These are phyloP conservation scores for Paecilomyces formosus DNA, from an alignment of 2,329 filamentous ascomycete genomes.

Conservation along the genomic window DNA sequence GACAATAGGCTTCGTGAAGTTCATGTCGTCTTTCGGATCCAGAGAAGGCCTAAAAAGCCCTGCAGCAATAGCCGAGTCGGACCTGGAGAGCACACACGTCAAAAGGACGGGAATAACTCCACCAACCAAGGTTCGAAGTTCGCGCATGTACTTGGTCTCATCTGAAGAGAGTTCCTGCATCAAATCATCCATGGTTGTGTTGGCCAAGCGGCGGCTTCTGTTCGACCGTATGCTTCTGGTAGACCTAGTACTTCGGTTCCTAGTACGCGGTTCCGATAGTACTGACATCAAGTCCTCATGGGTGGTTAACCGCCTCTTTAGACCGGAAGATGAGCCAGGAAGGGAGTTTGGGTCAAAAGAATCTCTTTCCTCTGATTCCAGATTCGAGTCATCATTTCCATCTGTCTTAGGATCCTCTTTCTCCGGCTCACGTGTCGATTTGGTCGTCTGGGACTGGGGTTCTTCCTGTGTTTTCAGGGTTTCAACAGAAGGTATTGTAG, in stretches of 20 bases:
- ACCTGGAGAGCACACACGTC: conserved; percentile 71
- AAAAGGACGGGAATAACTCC: conserved; percentile 91
- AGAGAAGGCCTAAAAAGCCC: conserved; percentile 59
- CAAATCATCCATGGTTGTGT: conserved; percentile 65
- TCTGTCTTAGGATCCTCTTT: conserved; percentile 4
- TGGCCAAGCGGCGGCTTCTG: conserved; percentile 57
- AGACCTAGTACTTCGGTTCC: conserved; percentile 64
- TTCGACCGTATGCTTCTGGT: conserved; percentile 70
- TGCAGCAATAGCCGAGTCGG: conserved; percentile 55
- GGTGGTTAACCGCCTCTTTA: conserved; percentile 74
- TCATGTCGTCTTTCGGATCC: conserved; percentile 49
- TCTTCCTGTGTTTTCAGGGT: conserved; percentile 35
- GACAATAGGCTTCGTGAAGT: conserved; percentile 77
- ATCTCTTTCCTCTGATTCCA: conserved; percentile 37
- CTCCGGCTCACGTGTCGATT: conserved; percentile 20
- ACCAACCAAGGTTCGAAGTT: conserved; percentile 87
- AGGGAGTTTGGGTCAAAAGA: conserved; percentile 36
- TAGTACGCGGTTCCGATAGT: conserved; percentile 58
- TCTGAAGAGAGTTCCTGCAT: conserved; percentile 75
- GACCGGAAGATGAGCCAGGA: conserved; percentile 38
- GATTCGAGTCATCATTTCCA: conserved; percentile 7
- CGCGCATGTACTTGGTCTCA: conserved; percentile 79
- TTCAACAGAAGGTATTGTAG: conserved; percentile 53
- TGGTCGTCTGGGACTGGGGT: conserved; percentile 7
- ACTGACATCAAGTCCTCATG: conserved; percentile 94